phyloP scores from a whole-genome alignment of 768 basidiomycete genomes.

The Amanita rubescens region DNA sequence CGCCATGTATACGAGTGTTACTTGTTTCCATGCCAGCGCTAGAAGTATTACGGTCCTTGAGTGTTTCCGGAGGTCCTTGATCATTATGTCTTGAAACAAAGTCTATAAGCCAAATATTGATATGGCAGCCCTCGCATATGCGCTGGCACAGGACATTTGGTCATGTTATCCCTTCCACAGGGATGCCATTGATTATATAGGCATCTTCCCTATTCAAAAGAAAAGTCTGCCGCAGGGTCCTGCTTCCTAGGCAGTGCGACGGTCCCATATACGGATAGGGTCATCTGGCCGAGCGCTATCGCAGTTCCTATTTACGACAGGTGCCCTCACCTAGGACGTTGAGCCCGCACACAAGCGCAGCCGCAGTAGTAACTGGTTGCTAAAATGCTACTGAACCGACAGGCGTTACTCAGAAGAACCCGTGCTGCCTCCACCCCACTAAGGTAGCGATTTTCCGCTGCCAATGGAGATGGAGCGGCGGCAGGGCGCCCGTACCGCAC shows the following conservation, averaged over 20 bases:
- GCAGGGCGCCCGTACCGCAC: not conserved
- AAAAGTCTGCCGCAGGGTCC: not conserved
- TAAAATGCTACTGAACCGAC: too few species aligned
- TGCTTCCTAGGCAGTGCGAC: not conserved
- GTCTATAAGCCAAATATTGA: not conserved
- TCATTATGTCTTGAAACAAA: not conserved
- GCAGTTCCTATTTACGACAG: not conserved
- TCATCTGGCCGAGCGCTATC: not conserved
- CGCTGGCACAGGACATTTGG: not conserved
- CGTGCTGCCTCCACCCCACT: not conserved
- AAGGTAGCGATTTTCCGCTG: not conserved
- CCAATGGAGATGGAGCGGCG: constrained; percentile 3
- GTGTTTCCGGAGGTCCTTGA: not conserved
- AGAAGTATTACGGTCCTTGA: not conserved
- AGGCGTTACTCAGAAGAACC: too few species aligned
- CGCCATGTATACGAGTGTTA: too few species aligned
- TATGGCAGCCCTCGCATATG: not conserved
- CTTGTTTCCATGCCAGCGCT: constrained; percentile 1
- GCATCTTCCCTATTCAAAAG: not conserved
- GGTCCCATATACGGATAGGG: too few species aligned
- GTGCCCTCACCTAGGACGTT: too few species aligned
- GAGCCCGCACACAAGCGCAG: too few species aligned
- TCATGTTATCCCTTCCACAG: not conserved
- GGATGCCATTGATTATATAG: not conserved
- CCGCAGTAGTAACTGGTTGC: too few species aligned